Base-by-base conservation (phyloP, 139 green algal species). In the Zygnema circumcarinatum region DNA sequence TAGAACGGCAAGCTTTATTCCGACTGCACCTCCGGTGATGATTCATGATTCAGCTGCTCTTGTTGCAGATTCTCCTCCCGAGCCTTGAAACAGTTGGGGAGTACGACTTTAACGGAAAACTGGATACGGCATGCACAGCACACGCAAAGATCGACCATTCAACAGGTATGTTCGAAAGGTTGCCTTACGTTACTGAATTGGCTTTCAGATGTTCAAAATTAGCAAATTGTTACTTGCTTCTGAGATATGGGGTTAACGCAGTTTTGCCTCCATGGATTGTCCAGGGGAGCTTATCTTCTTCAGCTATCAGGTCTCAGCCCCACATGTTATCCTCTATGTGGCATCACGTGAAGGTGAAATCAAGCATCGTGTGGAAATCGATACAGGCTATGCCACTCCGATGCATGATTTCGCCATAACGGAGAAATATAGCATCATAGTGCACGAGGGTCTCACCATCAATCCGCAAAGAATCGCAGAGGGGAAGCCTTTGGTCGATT, bases 91-190 rank as follows among this genome's bases (percentile, higher is more conserved):
- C 83, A 33, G 83, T 88, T 29, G 83, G 83, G 20, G 32, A 41
- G 11, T 35, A 84, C n/a, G n/a, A 68, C 68, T 85, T 88, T 33
- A 72, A 84, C 83, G 83, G 83, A 16, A 2, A 86, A 75, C 83
- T 88, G 22, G 68, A 88, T 54, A 79, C 74, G 38, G 29, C 87
- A 31, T 96, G 96, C 91, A 98, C 95, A 0, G 95, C 95, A 0
- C 95, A 98, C 81, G 95, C 95, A 69, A 98, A 98, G 91, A 38
- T 94, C 22, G 75, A 91, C 83, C 69, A 54, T 32, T 29, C 29
- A 36, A 91, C 38, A 38, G 86, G 86, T 32, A 78, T 25, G 54
- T 72, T n/a, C n/a, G n/a, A n/a, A n/a, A n/a, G n/a, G n/a, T n/a
- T n/a, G n/a, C n/a, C n/a, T n/a, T n/a, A n/a, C n/a, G n/a, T n/a